phyloP scores from a whole-genome alignment of 163 green algal genomes.

The Chloroidium sp. region DNA sequence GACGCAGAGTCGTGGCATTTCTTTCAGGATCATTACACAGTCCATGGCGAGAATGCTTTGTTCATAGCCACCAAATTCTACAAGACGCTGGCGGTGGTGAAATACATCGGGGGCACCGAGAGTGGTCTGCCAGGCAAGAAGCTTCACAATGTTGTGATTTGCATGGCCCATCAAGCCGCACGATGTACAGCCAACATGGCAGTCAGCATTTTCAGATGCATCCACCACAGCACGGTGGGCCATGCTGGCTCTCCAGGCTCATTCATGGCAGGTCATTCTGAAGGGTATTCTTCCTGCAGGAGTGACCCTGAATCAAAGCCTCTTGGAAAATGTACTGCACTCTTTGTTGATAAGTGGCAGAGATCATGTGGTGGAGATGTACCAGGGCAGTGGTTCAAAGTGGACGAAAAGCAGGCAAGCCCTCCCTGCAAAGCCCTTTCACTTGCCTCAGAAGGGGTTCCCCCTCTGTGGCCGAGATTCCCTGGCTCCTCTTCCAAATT shows the following conservation, averaged over 20 bases:
- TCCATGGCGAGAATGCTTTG: slow-evolving; percentile 68
- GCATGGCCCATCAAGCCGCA: no score
- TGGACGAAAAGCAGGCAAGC: slow-evolving; percentile 43
- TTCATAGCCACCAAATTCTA: slow-evolving; percentile 76
- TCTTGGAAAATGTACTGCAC: slow-evolving; percentile 69
- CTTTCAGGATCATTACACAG: slow-evolving; percentile 66
- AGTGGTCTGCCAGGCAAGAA: slow-evolving; percentile 13
- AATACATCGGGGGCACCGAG: slow-evolving; percentile 26
- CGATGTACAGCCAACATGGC: no score
- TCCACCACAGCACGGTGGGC: no score
- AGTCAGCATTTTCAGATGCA: no score
- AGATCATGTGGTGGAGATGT: slow-evolving; percentile 74
- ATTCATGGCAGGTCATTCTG: not conserved
- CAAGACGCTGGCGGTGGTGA: slow-evolving; percentile 67
- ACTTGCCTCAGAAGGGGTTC: no score
- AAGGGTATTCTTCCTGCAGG: slow-evolving; percentile 28
- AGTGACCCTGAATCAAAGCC: slow-evolving; percentile 65
- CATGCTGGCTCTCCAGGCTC: not conserved
- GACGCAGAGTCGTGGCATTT: not conserved
- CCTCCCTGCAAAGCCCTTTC: not conserved
- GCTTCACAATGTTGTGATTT: not conserved
- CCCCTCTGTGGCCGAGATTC: no score
- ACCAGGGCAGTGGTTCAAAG: slow-evolving; percentile 55
- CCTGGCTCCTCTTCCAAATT: no score
- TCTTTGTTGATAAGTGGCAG: slow-evolving; percentile 68